Percentiles rank a stretch among this genome's conserved stretches.
phyloP scores from a whole-genome alignment of 177 flowering plant genomes.

The Vitis hybrid region DNA sequence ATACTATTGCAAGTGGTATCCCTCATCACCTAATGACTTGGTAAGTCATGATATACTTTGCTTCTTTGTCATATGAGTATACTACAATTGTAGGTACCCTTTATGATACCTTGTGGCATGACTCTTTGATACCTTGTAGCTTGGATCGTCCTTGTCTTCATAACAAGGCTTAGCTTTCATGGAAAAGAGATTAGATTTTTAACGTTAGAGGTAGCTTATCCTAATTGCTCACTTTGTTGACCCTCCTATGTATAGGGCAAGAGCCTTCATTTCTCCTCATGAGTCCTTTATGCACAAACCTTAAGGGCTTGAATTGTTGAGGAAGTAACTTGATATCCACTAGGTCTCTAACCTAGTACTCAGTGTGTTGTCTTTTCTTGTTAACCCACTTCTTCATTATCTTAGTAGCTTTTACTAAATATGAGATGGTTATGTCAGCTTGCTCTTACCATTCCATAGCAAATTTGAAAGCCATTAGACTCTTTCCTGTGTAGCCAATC shows the following conservation, averaged over 20 bases:
- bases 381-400: neutral
- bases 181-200: neutral
- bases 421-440: neutral
- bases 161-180: neutral
- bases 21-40: neutral
- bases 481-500: neutral
- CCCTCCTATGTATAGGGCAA: neutral
- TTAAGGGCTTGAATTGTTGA: neutral
- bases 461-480: neutral
- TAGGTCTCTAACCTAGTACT: neutral
- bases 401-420: neutral
- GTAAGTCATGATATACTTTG: neutral
- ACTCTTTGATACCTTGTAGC: neutral
- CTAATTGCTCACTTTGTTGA: neutral
- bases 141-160: constrained; percentile 2
- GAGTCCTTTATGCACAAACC: neutral
- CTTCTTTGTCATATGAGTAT: neutral
- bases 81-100: neutral
- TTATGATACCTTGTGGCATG: neutral
- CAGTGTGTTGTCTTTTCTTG: neutral
- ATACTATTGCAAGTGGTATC: neutral
- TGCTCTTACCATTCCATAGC: neutral
- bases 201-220: neutral
- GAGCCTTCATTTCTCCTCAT: neutral
- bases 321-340: neutral